Base-by-base conservation (phyloP, 176 grass and related monocot species). In the Raddia guianensis region DNA sequence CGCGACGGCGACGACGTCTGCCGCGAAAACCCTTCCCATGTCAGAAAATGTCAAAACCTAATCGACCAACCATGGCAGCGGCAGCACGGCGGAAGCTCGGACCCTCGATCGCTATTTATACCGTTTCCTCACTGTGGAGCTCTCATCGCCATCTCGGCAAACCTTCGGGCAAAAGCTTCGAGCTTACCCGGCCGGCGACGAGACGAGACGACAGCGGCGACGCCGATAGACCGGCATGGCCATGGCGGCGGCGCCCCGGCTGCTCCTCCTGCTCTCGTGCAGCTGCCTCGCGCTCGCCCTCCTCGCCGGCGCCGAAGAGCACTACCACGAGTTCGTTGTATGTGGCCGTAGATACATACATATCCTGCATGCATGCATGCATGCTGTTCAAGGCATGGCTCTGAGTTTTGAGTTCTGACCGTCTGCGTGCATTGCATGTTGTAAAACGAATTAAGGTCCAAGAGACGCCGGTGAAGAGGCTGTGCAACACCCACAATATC, bases 381-480 rank as follows among this genome's bases (percentile, higher is more conserved):
- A 40, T 40, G 4, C 37, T 40, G 37, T 40, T 40, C 37, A 2
- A 3, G 37, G 37, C 37, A 40, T 40, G 37, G 37, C 37, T 40
- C 37, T 40, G 37, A 5, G 27, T 27, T 27, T 27, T 27, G 27
- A 45, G 53, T 5, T 21, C 65, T 80, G 78, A 70, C 15, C 43
- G 0, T 48, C 32, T 70, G 42, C 8, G 27, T 33, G 47, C 27
- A 27, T 27, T 27, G 5, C 21, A 5, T 48, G 16, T 50, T 70
- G 4, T 0, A 1, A 37, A 2, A 40, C 20, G 11, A 0, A 5
- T 37, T 6, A 62, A 97, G 93, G 76, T 97, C 55, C 91, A 97
- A 20, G 94, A 89, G 80, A 91, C 88, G 44, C 94, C 91, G 40
- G 91, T 97, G 94, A 89, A 91, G 91, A 93, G 91, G 94, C 91